Percentiles rank a stretch among this genome's conserved stretches.
Evolutionary conservation across 306 rosid species (phyloP).

Genomic region (Malus fusca): DNA sequence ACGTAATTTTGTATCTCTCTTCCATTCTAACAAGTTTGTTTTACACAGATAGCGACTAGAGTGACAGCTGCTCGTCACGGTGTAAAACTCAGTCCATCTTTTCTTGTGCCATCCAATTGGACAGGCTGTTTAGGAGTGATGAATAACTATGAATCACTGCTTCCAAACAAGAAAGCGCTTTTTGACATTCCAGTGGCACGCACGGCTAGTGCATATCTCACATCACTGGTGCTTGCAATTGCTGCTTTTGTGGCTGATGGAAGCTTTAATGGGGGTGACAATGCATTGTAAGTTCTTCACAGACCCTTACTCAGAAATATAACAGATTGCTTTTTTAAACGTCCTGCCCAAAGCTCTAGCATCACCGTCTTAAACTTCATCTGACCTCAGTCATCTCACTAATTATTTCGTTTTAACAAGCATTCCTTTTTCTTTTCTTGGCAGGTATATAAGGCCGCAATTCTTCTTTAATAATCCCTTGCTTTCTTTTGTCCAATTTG

Average conservation of each 20-base stretch:
- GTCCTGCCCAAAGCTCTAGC: neutral
- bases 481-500: slow-evolving; percentile 73
- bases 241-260: slow-evolving; percentile 86
- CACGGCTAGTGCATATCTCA: slow-evolving; percentile 74
- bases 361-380: neutral
- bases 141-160: slow-evolving; percentile 81
- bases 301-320: neutral
- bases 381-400: neutral
- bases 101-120: slow-evolving; percentile 90
- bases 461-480: slow-evolving; percentile 87
- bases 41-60: slow-evolving; percentile 74
- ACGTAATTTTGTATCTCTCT: neutral
- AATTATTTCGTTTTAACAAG: neutral
- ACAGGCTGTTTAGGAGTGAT: slow-evolving; percentile 92
- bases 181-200: slow-evolving; percentile 91
- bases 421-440: neutral
- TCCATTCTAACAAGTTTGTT: neutral
- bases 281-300: slow-evolving; percentile 60
- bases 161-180: slow-evolving; percentile 78
- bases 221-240: slow-evolving; percentile 69
- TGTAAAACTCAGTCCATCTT: slow-evolving; percentile 90
- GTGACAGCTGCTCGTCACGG: slow-evolving; percentile 76
- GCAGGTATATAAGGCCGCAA: slow-evolving; percentile 92
- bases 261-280: slow-evolving; percentile 89
- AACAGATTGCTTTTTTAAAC: neutral